These are phyloP conservation scores for Colletotrichum chlorophyti DNA, from an alignment of 2,329 filamentous ascomycete genomes.

Conservation along the genomic window DNA sequence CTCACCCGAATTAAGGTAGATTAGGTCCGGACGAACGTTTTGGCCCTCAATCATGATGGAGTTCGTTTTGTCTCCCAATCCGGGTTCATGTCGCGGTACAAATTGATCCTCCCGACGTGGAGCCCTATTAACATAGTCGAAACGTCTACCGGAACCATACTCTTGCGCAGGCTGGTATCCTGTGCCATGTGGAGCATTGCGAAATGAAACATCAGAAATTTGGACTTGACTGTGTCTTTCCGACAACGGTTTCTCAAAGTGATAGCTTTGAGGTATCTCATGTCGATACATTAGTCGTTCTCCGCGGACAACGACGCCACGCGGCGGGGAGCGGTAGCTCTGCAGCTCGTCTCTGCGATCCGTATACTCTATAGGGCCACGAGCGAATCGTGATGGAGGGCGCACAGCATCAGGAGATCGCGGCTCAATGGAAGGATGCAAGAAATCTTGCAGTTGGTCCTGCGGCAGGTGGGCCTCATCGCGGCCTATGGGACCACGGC, in stretches of 20 bases:
- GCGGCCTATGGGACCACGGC: constrained; percentile 32
- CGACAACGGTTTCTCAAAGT: background rate
- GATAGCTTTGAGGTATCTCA: constrained; percentile 1
- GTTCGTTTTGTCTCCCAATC: constrained; percentile 36
- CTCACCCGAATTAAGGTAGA: constrained; percentile 42
- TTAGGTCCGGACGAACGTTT: constrained; percentile 28
- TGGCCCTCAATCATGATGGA: constrained; percentile 48
- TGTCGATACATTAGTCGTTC: background rate
- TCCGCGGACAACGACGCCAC: background rate
- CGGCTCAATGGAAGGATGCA: constrained; percentile 55
- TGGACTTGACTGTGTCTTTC: background rate
- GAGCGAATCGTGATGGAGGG: constrained; percentile 4
- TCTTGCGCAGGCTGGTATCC: constrained; percentile 33
- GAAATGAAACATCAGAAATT: background rate
- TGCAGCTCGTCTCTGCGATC: constrained; percentile 13
- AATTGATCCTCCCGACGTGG: background rate
- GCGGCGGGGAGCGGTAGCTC: constrained; percentile 4
- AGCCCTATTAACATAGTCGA: constrained; percentile 29
- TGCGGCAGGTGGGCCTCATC: constrained; percentile 24
- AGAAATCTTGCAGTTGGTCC: constrained; percentile 47
- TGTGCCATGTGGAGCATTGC: constrained; percentile 25
- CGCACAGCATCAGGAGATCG: constrained; percentile 40
- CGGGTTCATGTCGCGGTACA: background rate
- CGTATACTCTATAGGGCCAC: constrained; percentile 14
- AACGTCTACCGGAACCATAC: constrained; percentile 39